A percentile compares a stretch with the other conserved stretches of the same genome.
Conservation (phyloP, 2,329 filamentous ascomycete genomes). For the Pleurostoma richardsiae region DNA sequence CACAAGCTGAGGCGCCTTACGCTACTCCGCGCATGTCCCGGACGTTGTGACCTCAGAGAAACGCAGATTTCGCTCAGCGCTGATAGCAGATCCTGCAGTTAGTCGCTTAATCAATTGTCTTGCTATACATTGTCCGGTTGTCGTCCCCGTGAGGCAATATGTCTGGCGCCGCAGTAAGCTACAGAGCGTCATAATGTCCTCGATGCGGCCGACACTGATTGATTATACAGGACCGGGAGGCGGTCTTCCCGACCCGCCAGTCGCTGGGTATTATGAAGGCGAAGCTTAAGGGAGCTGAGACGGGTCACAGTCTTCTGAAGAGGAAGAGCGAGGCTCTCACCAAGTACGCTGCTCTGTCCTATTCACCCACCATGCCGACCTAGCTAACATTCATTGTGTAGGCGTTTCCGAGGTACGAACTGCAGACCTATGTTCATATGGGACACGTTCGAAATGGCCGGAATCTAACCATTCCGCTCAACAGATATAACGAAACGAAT, state of each 20-base stretch:
- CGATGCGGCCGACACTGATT: slow-evolving; percentile 1
- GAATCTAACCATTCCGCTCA: not conserved
- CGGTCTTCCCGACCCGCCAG: slow-evolving; percentile 97
- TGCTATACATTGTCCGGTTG: too few relatives aligned
- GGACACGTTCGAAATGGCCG: not conserved
- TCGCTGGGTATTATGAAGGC: slow-evolving; percentile 95
- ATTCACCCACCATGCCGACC: slow-evolving; percentile 2
- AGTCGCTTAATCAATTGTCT: too few relatives aligned
- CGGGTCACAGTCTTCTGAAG: slow-evolving; percentile 90
- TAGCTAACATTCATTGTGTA: slow-evolving; percentile 26
- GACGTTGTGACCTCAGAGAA: too few relatives aligned
- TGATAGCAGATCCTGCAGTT: too few relatives aligned
- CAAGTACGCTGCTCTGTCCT: slow-evolving; percentile 58
- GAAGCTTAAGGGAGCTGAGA: slow-evolving; percentile 92
- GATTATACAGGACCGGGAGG: slow-evolving; percentile 71
- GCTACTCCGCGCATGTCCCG: too few relatives aligned
- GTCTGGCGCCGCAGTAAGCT: slow-evolving; percentile 33
- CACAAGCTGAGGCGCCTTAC: too few relatives aligned
- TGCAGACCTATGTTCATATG: slow-evolving; percentile 6
- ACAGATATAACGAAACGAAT: slow-evolving; percentile 93
- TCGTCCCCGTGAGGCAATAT: slow-evolving; percentile 16
- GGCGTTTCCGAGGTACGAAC: slow-evolving; percentile 77
- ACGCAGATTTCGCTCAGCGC: too few relatives aligned
- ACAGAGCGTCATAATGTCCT: slow-evolving; percentile 9
- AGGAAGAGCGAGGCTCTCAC: slow-evolving; percentile 97